Conservation (phyloP, 2,329 filamentous ascomycete genomes). For the Penicillium rolfsii region DNA sequence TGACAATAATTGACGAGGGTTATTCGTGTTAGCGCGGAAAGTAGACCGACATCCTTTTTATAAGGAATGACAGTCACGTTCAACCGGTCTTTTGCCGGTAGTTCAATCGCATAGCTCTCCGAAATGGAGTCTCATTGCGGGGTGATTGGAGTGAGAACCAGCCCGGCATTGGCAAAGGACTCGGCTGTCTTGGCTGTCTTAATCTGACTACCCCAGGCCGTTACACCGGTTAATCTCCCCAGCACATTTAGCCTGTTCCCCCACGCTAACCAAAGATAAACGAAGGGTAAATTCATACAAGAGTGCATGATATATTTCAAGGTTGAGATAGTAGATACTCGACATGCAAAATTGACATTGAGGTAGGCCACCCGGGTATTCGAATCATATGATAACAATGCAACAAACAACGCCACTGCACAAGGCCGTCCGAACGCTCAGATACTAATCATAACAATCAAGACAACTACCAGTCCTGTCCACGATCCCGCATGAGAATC, state of each 20-base stretch:
- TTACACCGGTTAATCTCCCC: constrained; percentile 19
- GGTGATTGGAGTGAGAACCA: constrained; percentile 10
- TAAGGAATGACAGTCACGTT: neutral
- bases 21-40: neutral
- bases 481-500: constrained; percentile 50
- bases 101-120: constrained; percentile 2
- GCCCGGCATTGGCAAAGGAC: constrained; percentile 6
- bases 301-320: constrained; percentile 5
- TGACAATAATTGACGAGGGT: neutral
- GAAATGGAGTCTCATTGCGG: constrained; percentile 13
- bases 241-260: constrained; percentile 19
- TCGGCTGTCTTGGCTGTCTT: constrained; percentile 1
- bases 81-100: constrained; percentile 7
- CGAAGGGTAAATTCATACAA: neutral
- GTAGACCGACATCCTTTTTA: neutral
- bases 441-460: constrained; percentile 10
- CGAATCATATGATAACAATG: constrained; percentile 23
- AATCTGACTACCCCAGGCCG: constrained; percentile 1
- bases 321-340: constrained; percentile 22
- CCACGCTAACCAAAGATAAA: neutral
- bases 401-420: constrained; percentile 25
- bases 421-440: constrained; percentile 28
- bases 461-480: constrained; percentile 47
- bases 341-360: constrained; percentile 23
- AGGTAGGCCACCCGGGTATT: constrained; percentile 30